Base-by-base conservation (phyloP, 352 stramenopile species). In the Detonula confervacea region DNA sequence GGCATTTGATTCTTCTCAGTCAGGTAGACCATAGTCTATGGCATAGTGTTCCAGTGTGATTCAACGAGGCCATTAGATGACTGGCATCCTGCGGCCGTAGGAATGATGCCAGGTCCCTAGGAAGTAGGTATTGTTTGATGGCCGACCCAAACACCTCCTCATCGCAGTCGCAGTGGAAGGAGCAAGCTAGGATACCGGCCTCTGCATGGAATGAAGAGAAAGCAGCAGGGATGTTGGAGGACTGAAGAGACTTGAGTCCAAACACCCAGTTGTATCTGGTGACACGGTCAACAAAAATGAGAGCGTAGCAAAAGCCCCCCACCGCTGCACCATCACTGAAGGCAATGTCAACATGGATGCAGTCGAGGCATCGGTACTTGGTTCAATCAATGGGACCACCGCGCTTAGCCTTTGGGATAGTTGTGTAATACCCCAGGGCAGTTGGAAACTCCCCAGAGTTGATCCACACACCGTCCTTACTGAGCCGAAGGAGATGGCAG, bases 1-100 rank as follows among this genome's bases (percentile, higher is more conserved):
- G 70, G 37, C 59, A 79, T 73, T 25, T 79, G 59, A n/a, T n/a
- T n/a, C 20, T 71, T 71, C n/a, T 72, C 61, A 7, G 70, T 73
- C 1, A 79, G 30, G 27, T 79, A 79, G 3, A 52, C 35, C 2
- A 51, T 30, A 25, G 47, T 27, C 70, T 66, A 11, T 20, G 73
- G 16, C 25, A 80, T 70, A 2, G 52, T 75, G 9, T 61, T 44
- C 72, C 72, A 80, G 2, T 47, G 25, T 4, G n/a, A 39, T 24
- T 80, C 73, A 9, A 75, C 47, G 1, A 80, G 20, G 1, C 62
- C 72, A 35, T 80, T 80, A 0, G 72, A 62, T 20, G 72, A 80
- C 27, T 80, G 72, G 24, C 42, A 54, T 16, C 57, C 64, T 0
- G 62, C 54, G 0, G 71, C 61, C 9, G 61, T 61, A 7, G 49